Evolutionary conservation across 1,139 yeast species (phyloP).

Genomic region (Sugiyamaella japonica): DNA sequence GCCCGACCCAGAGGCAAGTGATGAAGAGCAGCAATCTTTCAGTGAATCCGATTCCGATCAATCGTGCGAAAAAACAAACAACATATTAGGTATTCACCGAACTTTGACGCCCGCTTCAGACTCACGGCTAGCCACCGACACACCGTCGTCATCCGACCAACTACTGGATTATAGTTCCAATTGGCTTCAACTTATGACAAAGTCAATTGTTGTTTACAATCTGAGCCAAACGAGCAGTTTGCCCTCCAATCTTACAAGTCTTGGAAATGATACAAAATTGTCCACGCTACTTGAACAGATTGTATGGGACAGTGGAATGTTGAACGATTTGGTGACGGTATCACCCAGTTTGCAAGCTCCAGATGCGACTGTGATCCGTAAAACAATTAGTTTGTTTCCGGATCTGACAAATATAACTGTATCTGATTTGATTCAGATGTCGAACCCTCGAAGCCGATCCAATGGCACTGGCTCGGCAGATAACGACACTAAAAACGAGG

Average conservation of each 20-base stretch:
- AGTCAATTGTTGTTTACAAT: constrained; percentile 3
- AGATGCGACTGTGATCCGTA: constrained; percentile 23
- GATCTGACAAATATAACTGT: constrained; percentile 24
- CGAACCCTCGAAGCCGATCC: constrained; percentile 13
- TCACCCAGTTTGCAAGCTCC: constrained; percentile 19
- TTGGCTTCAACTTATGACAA: constrained; percentile 25
- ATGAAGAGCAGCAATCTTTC: constrained; percentile 19
- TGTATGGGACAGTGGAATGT: constrained; percentile 45
- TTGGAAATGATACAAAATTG: constrained; percentile 31
- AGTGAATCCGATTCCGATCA: constrained; percentile 17
- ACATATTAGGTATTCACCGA: not conserved
- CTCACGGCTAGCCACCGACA: not conserved
- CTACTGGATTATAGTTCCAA: constrained; percentile 17
- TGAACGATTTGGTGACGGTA: constrained; percentile 20
- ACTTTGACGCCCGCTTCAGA: not conserved
- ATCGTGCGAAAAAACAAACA: not conserved
- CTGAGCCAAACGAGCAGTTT: not conserved
- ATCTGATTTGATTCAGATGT: constrained; percentile 26
- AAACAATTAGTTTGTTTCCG: constrained; percentile 25
- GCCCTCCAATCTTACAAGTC: not conserved
- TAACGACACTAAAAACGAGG: not conserved
- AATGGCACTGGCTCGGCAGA: not conserved
- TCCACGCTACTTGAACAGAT: constrained; percentile 45
- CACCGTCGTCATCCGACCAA: not conserved
- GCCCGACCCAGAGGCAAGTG: constrained; percentile 33